Evolutionary conservation across 257 asterid genomes (phyloP), one percentile per base, ranked within the genome.

Genomic region (Penstemon newberryi): DNA sequence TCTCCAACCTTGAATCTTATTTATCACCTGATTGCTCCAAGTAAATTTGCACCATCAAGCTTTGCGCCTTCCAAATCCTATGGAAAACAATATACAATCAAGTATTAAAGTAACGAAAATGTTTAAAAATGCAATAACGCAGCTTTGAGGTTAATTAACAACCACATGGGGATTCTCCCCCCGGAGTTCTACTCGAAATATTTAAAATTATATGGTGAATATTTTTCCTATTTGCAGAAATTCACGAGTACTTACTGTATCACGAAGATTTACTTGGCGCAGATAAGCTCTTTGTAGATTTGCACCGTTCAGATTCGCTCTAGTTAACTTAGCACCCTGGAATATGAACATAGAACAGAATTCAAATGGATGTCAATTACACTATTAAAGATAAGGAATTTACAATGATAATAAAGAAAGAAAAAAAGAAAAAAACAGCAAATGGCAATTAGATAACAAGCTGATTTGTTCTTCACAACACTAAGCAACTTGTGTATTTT

Each of bases 261-360:
- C 90, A 4, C 97, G 96, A 69, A 87, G 98, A 78, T 92, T 80
- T 49, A 90, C 97, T 76, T 86, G 85, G 25, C 97, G 82, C 73
- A 92, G 90, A 79, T 87, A 89, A 68, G 98, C 98, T 79, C 97
- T 80, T 68, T 92, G 98, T 63, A 92, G 97, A 81, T 92, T 92
- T 73, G 98, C 97, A 61, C 96, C 98, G 79, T 75, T 92, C 74
- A 92, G 75, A 80, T 88, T 92, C 40, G 98, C 96, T 75, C 83
- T 86, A 3, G 92, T 80, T 70, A 92, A 82, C 84, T 90, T 92
- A 52, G 97, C 96, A 65, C 97, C 96, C 98, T 91, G 78, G 18
- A 66, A 53, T 49, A 65, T 72, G 47, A 70, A 52, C 62, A 47
- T 18, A 60, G 11, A 61, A 41, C 11, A 19, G 25, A 19, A 19